Percentiles rank a stretch among this genome's conserved stretches.
Evolutionary conservation across 176 grass and related monocot species (phyloP).

Genomic region (barley (Hordeum vulgare)): MorexV3_pseudomolecules_assembly NC_058519.1:9542709-9543208

Average conservation of each 20-base stretch:
- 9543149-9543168: background rate
- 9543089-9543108: background rate
- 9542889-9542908: no score
- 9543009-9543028: background rate
- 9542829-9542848: background rate
- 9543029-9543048: accelerated
- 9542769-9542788: slow-evolving; percentile 79
- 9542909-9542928: background rate
- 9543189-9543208: background rate
- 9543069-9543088: background rate
- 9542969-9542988: background rate
- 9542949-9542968: background rate
- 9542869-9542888: no score
- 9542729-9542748: slow-evolving; percentile 74
- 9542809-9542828: no score
- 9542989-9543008: background rate
- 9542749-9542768: slow-evolving; percentile 70
- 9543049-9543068: background rate
- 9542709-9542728: background rate
- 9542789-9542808: slow-evolving; percentile 37
- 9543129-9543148: background rate
- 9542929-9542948: background rate
- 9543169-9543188: background rate
- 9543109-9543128: no score
- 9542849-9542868: no score